Evolutionary conservation across 1,284 basidiomycete species (phyloP), one percentile per base, ranked within the genome.

Genomic region (Microbotryum silenes-acaulis): DNA sequence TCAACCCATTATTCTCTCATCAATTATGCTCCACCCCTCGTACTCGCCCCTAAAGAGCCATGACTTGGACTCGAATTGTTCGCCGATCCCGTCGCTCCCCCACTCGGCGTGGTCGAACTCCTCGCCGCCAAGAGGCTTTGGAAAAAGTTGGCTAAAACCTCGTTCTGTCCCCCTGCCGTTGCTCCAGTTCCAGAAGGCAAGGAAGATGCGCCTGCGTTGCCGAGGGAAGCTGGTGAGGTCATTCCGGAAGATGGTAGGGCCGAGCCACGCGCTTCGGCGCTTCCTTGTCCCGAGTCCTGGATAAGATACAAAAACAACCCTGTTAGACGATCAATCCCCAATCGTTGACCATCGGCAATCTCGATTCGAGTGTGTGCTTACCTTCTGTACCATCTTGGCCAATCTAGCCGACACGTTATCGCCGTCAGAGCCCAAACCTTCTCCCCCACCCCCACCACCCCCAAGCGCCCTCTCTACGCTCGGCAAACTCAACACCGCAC

Each of bases 401-500:
- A 49, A 45, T 46, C 48, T 61, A 60, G 50, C 62, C 69, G 37
- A 42, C 12, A 42, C 37, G 16, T 42, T 10, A 18, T 42, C 37
- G 14, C 37, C 37, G 6, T 42, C 37, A 18, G 37, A 42, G 14
- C 37, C 37, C 16, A 42, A 18, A 42, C 75, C 49, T 75, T 74
- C 64, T 74, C 64, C 49, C 66, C 29, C 56, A 67, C 76, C 2
- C 37, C 37, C 37, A 18, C 37, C 37, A 45, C 81, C 81, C 70
- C 93, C 90, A 87, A 94, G 81, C 2, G 87, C 90, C 61, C 83
- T 84, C 74, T 91, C 89, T 46, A 94, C 91, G 60, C 81, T 86
- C 1, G 91, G 91, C 53, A 94, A 78, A 70, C 76, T 87, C 76
- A 92, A 86, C 71, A 83, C 85, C 54, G 87, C 86, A 72, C 84